Percentiles rank a stretch among this genome's conserved stretches.
Evolutionary conservation across 1,284 basidiomycete genomes (phyloP).

Genomic region (Trichosporon asahii): DNA sequence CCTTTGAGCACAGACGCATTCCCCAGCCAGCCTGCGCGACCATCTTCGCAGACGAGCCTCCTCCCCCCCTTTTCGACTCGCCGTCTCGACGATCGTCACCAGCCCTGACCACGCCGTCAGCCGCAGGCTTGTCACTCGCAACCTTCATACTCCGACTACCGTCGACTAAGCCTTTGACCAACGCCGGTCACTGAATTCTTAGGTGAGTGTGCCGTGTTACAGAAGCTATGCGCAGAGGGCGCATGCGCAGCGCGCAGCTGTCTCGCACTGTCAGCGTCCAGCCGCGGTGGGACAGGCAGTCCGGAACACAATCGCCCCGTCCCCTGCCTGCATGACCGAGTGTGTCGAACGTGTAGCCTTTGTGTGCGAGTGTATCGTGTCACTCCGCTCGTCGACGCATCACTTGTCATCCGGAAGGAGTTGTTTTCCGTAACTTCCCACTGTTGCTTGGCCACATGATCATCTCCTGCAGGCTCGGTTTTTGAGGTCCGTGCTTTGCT

Average conservation of each 20-base stretch:
- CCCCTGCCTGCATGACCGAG: background rate
- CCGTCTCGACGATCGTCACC: slow-evolving; percentile 1
- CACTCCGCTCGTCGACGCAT: background rate
- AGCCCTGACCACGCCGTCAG: background rate
- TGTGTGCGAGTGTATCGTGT: background rate
- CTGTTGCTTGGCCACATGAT: background rate
- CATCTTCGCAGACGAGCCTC: background rate
- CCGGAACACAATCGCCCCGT: too few species aligned
- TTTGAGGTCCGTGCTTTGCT: background rate
- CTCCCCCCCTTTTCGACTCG: background rate
- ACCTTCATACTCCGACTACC: background rate
- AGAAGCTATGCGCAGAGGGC: background rate
- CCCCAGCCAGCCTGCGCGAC: background rate
- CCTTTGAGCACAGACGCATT: background rate
- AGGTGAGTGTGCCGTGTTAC: background rate
- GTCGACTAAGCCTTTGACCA: background rate
- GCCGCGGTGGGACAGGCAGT: too few species aligned
- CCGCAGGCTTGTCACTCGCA: background rate
- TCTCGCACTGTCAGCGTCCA: background rate
- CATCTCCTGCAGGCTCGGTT: background rate
- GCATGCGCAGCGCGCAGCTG: background rate
- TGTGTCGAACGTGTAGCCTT: background rate
- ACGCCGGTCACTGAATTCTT: background rate
- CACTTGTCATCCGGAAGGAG: too few species aligned
- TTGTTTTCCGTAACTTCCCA: background rate